These are phyloP conservation scores for Rhizopus delemar DNA, from an alignment of 371 early-diverging fungal genomes.

Conservation along the genomic window DNA sequence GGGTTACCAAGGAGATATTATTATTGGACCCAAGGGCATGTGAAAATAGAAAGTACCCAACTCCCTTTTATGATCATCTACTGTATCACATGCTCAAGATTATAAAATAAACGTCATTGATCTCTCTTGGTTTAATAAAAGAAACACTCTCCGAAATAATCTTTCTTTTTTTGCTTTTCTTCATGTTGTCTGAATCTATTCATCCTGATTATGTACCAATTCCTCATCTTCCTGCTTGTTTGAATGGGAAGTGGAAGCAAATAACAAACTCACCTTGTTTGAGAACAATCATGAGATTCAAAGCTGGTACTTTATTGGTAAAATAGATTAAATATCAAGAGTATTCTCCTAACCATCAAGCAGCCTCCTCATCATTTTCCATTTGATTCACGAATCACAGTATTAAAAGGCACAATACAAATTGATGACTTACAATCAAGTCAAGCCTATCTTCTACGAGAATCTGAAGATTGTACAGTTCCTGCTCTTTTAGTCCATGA, in stretches of 20 bases:
- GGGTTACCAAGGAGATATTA: too few species aligned
- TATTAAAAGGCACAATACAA: slow-evolving; percentile 30
- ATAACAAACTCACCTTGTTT: slow-evolving; percentile 29
- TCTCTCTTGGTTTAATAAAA: too few species aligned
- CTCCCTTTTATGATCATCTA: too few species aligned
- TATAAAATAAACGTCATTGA: too few species aligned
- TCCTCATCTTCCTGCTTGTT: slow-evolving; percentile 36
- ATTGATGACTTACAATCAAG: slow-evolving; percentile 31
- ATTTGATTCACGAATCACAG: slow-evolving; percentile 24
- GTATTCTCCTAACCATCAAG: too few species aligned
- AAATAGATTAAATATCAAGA: too few species aligned
- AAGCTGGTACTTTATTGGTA: slow-evolving; percentile 21
- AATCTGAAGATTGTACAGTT: slow-evolving; percentile 27
- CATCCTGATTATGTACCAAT: slow-evolving; percentile 23
- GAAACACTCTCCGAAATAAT: too few species aligned
- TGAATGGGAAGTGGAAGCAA: slow-evolving; percentile 36
- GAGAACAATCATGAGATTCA: slow-evolving; percentile 35
- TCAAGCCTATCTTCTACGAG: slow-evolving; percentile 27
- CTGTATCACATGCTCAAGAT: too few species aligned
- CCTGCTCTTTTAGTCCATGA: slow-evolving; percentile 38
- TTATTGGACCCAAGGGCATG: too few species aligned
- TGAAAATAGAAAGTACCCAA: too few species aligned
- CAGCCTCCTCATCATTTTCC: slow-evolving; percentile 39
- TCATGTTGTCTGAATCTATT: too few species aligned
- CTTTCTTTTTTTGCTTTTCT: too few species aligned